phyloP scores from a whole-genome alignment of 345 rosid species.

The Lenwebbia sp. region DNA sequence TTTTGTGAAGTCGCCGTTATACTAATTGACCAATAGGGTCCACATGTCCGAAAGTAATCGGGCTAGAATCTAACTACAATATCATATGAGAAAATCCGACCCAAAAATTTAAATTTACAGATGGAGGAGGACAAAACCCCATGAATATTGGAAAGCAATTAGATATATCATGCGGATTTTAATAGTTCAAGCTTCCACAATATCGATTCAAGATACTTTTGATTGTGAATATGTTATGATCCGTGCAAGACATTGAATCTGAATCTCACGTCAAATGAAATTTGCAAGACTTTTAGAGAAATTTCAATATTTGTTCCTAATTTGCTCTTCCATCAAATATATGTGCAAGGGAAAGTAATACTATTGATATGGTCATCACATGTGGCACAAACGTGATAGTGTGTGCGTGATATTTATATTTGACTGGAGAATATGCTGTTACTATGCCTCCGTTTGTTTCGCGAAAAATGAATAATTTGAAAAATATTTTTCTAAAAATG shows the following conservation, averaged over 20 bases:
- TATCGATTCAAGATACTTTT: background rate
- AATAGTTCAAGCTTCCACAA: too few relatives aligned
- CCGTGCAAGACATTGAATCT: accelerated
- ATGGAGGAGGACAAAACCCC: background rate
- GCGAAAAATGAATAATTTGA: too few relatives aligned
- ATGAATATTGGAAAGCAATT: too few relatives aligned
- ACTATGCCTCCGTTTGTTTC: too few relatives aligned
- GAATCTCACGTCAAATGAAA: background rate
- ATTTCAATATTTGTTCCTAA: background rate
- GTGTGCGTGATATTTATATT: background rate
- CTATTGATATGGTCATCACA: background rate
- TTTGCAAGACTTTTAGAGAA: accelerated
- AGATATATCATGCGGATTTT: too few relatives aligned
- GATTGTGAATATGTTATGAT: background rate
- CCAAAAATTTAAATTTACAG: background rate
- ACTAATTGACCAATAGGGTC: too few relatives aligned
- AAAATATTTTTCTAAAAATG: too few relatives aligned
- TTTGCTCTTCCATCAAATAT: background rate
- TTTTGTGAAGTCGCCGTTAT: background rate
- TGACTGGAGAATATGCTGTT: background rate
- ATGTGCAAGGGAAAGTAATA: background rate
- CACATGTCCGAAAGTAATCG: background rate
- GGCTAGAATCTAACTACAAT: accelerated
- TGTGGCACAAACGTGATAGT: accelerated
- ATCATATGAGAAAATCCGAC: accelerated